Conservation (phyloP, 192 early-diverging fungal species). For the Thamnidium elegans region DNA sequence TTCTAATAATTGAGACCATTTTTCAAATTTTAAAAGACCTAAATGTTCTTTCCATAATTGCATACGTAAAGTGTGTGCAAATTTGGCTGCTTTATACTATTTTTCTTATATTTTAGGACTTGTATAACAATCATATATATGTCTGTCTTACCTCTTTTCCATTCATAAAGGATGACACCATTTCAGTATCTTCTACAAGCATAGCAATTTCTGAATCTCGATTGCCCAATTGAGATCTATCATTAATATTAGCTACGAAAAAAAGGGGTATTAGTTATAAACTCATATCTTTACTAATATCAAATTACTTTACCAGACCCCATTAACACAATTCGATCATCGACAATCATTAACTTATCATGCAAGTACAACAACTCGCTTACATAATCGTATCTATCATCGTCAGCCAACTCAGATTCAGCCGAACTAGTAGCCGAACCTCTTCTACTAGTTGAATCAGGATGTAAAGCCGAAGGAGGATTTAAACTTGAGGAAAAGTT, state of each 20-base stretch:
- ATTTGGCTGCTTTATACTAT: slow-evolving; percentile 61
- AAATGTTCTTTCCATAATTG: slow-evolving; percentile 83
- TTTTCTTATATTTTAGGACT: no score
- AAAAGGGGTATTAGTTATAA: background rate
- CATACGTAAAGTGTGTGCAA: slow-evolving; percentile 69
- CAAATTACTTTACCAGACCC: slow-evolving; percentile 51
- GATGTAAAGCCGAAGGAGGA: background rate
- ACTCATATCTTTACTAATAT: background rate
- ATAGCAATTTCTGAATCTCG: slow-evolving; percentile 44
- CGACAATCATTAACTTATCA: slow-evolving; percentile 85
- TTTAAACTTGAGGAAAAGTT: background rate
- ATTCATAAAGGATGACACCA: slow-evolving; percentile 64
- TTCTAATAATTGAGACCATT: slow-evolving; percentile 32
- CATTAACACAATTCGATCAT: slow-evolving; percentile 81
- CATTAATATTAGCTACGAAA: slow-evolving; percentile 15
- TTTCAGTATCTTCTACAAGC: slow-evolving; percentile 73
- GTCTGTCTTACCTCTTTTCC: slow-evolving; percentile 41
- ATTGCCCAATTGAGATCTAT: slow-evolving; percentile 7
- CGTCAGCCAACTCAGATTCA: background rate
- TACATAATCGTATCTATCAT: slow-evolving; percentile 50
- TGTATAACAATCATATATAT: background rate
- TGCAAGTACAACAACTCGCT: slow-evolving; percentile 88
- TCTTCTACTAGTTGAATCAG: background rate
- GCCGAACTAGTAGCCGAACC: background rate
- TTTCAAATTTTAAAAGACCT: slow-evolving; percentile 55